Percentiles rank a stretch among this genome's conserved stretches.
phyloP scores from a whole-genome alignment of 2,329 filamentous ascomycete genomes.

The Stenocarpella maydis region DNA sequence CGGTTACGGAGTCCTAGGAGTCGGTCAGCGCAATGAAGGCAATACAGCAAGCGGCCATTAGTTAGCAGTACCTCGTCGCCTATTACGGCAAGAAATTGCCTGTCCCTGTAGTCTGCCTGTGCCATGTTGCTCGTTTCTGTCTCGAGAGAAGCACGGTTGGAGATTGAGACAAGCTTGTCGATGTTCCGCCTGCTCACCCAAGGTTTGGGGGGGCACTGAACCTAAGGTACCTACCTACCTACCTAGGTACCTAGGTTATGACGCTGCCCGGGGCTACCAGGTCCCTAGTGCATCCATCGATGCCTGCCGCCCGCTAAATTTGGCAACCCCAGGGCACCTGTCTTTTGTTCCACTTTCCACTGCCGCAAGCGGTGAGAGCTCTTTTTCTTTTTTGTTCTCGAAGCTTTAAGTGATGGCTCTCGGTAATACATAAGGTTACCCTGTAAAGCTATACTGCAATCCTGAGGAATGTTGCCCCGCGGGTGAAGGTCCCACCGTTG shows the following conservation, averaged over 20 bases:
- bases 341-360: not conserved
- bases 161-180: conserved; percentile 2
- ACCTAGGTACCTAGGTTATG: not conserved
- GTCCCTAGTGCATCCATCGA: conserved; percentile 4
- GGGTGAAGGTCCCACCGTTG: not conserved
- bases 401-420: not conserved
- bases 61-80: conserved; percentile 81
- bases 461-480: not conserved
- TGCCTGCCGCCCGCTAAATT: conserved; percentile 23
- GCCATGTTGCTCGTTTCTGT: conserved; percentile 50
- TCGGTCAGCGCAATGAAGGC: conserved; percentile 34
- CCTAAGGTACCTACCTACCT: too few relatives aligned
- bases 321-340: not conserved
- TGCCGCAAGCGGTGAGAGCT: not conserved
- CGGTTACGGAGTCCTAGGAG: conserved; percentile 89
- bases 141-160: conserved; percentile 30
- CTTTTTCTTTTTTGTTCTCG: not conserved
- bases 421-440: not conserved
- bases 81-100: conserved; percentile 96
- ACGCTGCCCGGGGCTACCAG: conserved; percentile 27
- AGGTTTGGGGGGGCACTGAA: not conserved
- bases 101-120: conserved; percentile 75
- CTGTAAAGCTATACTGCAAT: not conserved
- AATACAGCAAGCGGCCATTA: not conserved
- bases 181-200: conserved; percentile 12